Base-by-base conservation (phyloP, 768 basidiomycete species). In the Ephemerocybe angulata region DNA sequence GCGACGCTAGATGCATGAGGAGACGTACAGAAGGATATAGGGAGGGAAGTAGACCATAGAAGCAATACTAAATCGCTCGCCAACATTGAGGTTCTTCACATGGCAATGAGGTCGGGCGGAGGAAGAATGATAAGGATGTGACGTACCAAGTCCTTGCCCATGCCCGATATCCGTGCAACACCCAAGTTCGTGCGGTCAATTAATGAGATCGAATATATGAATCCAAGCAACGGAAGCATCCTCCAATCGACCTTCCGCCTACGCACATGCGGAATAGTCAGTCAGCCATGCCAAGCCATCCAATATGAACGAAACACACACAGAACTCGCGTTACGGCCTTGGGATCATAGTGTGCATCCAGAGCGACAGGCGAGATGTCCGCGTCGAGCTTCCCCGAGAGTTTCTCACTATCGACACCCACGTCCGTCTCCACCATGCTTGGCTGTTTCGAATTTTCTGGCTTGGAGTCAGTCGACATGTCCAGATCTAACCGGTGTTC, bases 171-270 rank as follows among this genome's bases (percentile, higher is more conserved):
- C 15, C 70, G 62, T n/a, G 72, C 72, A 19, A 69, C 62, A 22
- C 70, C 71, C 50, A 73, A 56, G 58, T 73, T 74, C 6, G 68
- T 67, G 19, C 72, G 63, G 55, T 74, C 73, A 43, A 74, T 69
- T 35, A 73, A 58, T 11, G 69, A 67, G 17, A 73, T 55, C 3
- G 71, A 61, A 55, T 68, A 71, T n/a, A 74, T 58, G 10, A 72
- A 53, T 2, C 65, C 66, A 2, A 72, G 60, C 12, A 73, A 57
- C 8, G 72, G 71, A 12, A 72, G 59, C 60, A 72, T 64, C 13
- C 69, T 66, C 63, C 62, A 67, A 55, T 72, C 72, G 21, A 72
- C 57, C 40, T 58, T 62, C 41, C 62, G 67, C 33, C 71, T 73
- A 8, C 8, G 33, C 33, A 8, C 33, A 8, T 8, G 33, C 8